These are phyloP conservation scores for Fonsecaea erecta DNA, from an alignment of 2,329 filamentous ascomycete genomes.

Conservation along the genomic window DNA sequence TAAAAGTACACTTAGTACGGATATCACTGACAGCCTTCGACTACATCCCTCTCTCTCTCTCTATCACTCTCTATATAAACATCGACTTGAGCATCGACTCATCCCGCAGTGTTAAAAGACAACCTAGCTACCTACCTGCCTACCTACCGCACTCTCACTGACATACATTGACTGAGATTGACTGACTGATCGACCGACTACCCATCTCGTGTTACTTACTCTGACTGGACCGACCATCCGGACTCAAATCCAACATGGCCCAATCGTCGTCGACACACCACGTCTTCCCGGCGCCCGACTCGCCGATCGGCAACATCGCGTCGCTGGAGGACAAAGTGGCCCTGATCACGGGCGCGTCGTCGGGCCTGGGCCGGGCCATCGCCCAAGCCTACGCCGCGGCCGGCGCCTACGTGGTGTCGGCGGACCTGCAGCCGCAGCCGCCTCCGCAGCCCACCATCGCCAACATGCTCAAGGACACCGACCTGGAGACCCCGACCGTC, in stretches of 20 bases:
- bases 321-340: conserved; percentile 42
- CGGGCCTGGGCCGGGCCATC: conserved; percentile 55
- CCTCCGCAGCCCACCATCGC: conserved; percentile 34
- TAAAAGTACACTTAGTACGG: too few relatives aligned
- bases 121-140: too few relatives aligned
- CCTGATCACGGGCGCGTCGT: conserved; percentile 55
- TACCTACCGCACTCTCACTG: too few relatives aligned
- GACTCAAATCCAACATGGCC: not conserved
- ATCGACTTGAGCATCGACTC: too few relatives aligned
- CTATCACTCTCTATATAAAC: too few relatives aligned
- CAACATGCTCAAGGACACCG: conserved; percentile 33
- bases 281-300: not conserved
- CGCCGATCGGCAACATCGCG: conserved; percentile 27
- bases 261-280: not conserved
- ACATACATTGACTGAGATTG: too few relatives aligned
- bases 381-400: conserved; percentile 48
- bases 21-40: too few relatives aligned
- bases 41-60: too few relatives aligned
- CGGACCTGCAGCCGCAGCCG: conserved; percentile 43
- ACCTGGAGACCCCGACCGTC: conserved; percentile 32
- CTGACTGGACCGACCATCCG: too few relatives aligned
- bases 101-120: too few relatives aligned
- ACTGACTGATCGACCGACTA: too few relatives aligned
- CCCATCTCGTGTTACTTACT: too few relatives aligned
- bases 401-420: conserved; percentile 51